Percentiles rank a stretch among this genome's conserved stretches.
Evolutionary conservation across 441 rosid genomes (phyloP).

Genomic region (Hypseocharis bilobata): DNA sequence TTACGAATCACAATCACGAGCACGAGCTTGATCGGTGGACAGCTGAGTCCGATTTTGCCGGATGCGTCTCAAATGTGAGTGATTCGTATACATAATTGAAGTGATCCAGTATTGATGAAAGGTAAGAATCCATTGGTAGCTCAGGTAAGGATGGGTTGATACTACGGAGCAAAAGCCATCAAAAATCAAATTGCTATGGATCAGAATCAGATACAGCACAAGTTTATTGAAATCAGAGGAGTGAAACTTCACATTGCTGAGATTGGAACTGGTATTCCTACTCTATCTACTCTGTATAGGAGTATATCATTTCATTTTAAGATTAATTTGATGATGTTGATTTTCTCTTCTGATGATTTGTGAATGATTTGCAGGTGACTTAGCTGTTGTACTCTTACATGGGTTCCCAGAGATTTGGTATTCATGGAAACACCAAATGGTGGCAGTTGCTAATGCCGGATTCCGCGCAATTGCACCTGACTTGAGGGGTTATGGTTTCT

Average conservation of each 20-base stretch:
- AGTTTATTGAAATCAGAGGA: constrained; percentile 23
- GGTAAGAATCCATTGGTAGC: too few species aligned
- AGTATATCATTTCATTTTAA: not conserved
- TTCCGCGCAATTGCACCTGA: constrained; percentile 38
- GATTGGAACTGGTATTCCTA: constrained; percentile 28
- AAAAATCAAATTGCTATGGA: too few species aligned
- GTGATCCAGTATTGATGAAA: too few species aligned
- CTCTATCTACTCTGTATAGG: too few species aligned
- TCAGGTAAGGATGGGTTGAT: too few species aligned
- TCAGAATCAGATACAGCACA: constrained; percentile 32
- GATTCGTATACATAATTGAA: too few species aligned
- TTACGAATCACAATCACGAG: too few species aligned
- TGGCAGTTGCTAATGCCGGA: constrained; percentile 34
- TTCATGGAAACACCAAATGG: constrained; percentile 49
- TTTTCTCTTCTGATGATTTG: too few species aligned
- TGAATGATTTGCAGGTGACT: constrained; percentile 31
- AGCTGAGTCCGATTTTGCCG: too few species aligned
- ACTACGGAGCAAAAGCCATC: too few species aligned
- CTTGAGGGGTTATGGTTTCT: constrained; percentile 44
- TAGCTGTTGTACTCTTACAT: constrained; percentile 33
- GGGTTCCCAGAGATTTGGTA: constrained; percentile 55
- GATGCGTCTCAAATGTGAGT: too few species aligned
- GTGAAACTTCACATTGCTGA: constrained; percentile 41
- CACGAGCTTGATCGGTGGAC: too few species aligned
- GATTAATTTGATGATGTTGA: not conserved